phyloP scores from a whole-genome alignment of 768 basidiomycete genomes.

The Kwoniella heveanensis region DNA sequence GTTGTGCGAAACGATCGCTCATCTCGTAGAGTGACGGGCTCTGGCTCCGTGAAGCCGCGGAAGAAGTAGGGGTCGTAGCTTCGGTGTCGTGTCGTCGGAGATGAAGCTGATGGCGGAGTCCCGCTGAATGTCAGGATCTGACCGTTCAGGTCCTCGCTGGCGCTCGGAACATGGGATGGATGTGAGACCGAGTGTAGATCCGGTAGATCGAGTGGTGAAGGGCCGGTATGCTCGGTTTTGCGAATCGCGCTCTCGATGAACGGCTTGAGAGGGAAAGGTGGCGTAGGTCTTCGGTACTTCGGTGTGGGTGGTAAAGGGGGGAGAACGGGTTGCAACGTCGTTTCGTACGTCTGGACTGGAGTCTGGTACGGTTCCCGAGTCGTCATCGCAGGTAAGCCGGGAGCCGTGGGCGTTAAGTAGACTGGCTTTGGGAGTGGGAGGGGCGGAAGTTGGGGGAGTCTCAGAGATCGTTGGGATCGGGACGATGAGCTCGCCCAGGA shows the following conservation, averaged over 20 bases:
- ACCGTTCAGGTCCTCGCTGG: not conserved
- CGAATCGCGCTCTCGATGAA: slow-evolving; percentile 1
- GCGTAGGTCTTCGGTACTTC: slow-evolving; percentile 17
- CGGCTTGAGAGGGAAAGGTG: not conserved
- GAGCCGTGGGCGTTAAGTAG: not conserved
- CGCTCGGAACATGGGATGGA: not conserved
- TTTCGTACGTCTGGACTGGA: not conserved
- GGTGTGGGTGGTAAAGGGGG: slow-evolving; percentile 14
- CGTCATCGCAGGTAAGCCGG: not conserved
- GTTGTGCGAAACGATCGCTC: not conserved
- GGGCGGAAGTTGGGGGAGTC: not conserved
- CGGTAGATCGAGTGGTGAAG: not conserved
- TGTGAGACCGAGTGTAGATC: not conserved
- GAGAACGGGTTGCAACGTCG: slow-evolving; percentile 1
- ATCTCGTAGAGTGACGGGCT: not conserved
- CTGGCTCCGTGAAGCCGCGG: slow-evolving; percentile 9
- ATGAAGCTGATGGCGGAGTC: slow-evolving; percentile 5
- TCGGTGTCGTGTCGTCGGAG: slow-evolving; percentile 14
- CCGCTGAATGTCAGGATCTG: not conserved
- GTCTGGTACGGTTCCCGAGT: not conserved
- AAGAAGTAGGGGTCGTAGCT: slow-evolving; percentile 24
- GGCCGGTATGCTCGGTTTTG: not conserved
- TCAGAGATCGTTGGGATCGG: slow-evolving; percentile 21
- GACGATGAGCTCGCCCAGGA: slow-evolving; percentile 31
- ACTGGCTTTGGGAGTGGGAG: not conserved